Base-by-base conservation (phyloP, 2,329 filamentous ascomycete genomes). In the Stagonosporopsis tanaceti region DNA sequence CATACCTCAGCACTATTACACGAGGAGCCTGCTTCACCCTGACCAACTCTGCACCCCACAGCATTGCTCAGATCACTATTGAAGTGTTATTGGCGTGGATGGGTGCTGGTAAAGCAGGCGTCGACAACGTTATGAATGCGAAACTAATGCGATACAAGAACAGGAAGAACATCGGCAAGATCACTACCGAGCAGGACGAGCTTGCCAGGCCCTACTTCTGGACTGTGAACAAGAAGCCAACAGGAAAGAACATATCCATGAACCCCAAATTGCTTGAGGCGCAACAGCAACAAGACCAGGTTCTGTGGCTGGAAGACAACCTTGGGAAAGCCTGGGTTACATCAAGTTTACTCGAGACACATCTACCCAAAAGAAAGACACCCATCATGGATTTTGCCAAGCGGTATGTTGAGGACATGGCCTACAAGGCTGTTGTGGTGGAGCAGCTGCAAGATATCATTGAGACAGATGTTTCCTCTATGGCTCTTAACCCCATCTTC, bases 401-500 rank as follows among this genome's bases (percentile, higher is more conserved):
- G 64, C 74, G 77, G 5, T 84, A 83, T 62, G 47, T 57, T 1
- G 61, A 60, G 4, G 78, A 82, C 47, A 47, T 63, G 0, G 48
- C 46, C 0, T 84, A 83, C 67, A 77, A 74, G 27, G 47, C 51
- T 3, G 56, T 80, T 1, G 81, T 78, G 0, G 64, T 76, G 1
- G 56, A 72, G 8, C 77, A 82, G 53, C 67, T 84, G 5, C 63
- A 62, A 14, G 72, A 73, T 5, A 80, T 84, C 35, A 82, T 84
- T 27, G 61, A 75, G 5, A 64, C 74, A 6, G 79, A 84, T 48
- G 77, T 82, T 1, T 63, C 72, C 1, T 74, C 77, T 1, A 77
- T 85, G 27, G 71, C 82, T 0, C 64, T 82, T 8, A 84, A 84
- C 53, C 80, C 82, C 0, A 76, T 84, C 0, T 84, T 84, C 47